These are phyloP conservation scores for Paraglomus occultum DNA, from an alignment of 192 early-diverging fungal genomes.

Conservation along the genomic window DNA sequence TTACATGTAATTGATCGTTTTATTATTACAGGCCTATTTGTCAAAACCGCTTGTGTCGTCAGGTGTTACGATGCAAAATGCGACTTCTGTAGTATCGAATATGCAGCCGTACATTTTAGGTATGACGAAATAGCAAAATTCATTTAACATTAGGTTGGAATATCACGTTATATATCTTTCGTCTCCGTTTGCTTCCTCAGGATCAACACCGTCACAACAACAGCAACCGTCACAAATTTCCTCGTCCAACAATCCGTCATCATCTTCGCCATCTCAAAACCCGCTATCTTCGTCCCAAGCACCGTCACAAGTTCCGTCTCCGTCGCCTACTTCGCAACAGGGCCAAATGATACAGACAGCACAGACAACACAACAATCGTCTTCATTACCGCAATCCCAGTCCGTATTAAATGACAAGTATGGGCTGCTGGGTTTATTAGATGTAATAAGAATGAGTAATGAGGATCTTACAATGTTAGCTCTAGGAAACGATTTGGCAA, in stretches of 20 bases:
- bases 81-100: slow-evolving; percentile 35
- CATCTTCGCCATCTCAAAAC: not conserved
- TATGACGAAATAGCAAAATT: too few relatives aligned
- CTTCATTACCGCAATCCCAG: slow-evolving; percentile 4
- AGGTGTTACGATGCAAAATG: slow-evolving; percentile 27
- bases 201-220: too few relatives aligned
- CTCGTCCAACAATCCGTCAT: too few relatives aligned
- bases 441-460: slow-evolving; percentile 76
- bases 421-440: slow-evolving; percentile 85
- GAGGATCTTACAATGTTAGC: slow-evolving; percentile 77
- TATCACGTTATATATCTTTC: too few relatives aligned
- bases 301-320: not conserved
- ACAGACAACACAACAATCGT: slow-evolving; percentile 10
- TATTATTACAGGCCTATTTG: slow-evolving; percentile 31
- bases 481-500: slow-evolving; percentile 88
- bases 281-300: not conserved
- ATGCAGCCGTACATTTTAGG: slow-evolving; percentile 34
- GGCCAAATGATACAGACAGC: too few relatives aligned
- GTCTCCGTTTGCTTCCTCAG: too few relatives aligned
- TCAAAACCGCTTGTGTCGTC: slow-evolving; percentile 33
- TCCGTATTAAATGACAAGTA: slow-evolving; percentile 31
- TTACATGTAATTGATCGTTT: not conserved
- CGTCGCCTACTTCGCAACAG: not conserved
- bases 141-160: too few relatives aligned
- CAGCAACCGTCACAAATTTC: too few relatives aligned